Conservation (phyloP, 2,329 filamentous ascomycete genomes). For the Scedosporium dehoogii region DNA sequence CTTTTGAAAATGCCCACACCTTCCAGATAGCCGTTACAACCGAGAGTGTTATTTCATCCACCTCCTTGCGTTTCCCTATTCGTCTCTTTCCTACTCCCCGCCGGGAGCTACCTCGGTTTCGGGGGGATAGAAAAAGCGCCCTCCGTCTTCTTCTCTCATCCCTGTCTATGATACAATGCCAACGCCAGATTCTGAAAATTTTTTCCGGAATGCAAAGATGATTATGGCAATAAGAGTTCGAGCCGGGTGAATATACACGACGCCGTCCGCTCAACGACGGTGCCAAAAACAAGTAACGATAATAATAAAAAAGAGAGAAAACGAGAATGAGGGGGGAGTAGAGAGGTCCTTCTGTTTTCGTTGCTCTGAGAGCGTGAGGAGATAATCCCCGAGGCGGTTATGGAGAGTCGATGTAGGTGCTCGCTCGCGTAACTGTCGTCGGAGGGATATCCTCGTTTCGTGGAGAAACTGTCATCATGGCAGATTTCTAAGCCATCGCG, state of each 20-base stretch:
- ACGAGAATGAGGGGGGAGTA: conserved; percentile 9
- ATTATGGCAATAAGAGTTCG: not conserved
- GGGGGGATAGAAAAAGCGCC: not conserved
- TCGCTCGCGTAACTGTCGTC: not conserved
- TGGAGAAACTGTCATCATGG: not conserved
- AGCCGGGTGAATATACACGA: conserved; percentile 2
- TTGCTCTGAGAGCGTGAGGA: too few relatives aligned
- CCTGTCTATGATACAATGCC: conserved; percentile 1
- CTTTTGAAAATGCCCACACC: too few relatives aligned
- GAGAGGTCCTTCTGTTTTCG: not conserved
- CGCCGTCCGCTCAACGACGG: conserved; percentile 7
- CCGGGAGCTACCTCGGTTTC: too few relatives aligned
- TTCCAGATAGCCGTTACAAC: too few relatives aligned
- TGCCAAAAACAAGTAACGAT: conserved; percentile 4
- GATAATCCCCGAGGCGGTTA: not conserved
- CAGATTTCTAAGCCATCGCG: conserved; percentile 19
- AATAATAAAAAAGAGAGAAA: conserved; percentile 7
- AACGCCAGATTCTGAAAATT: not conserved
- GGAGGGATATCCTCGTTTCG: not conserved
- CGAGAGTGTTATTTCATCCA: too few relatives aligned
- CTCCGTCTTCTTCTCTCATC: not conserved
- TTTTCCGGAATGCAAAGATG: not conserved
- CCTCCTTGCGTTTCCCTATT: too few relatives aligned
- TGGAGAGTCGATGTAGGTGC: not conserved
- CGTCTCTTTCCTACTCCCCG: too few relatives aligned